Conservation (phyloP, 345 rosid genomes). For the Hibiscus tridactylites region DNA sequence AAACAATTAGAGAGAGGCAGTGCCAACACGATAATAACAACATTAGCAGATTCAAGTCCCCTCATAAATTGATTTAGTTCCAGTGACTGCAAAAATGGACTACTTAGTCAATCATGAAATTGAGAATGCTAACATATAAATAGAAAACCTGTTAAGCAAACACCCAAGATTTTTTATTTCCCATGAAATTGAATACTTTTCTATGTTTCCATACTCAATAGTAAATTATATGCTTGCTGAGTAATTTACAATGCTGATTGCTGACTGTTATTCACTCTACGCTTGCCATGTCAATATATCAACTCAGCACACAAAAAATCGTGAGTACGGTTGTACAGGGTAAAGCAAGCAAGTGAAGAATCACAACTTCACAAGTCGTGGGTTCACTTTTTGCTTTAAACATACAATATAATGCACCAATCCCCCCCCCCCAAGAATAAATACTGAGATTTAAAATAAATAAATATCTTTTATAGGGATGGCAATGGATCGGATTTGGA, state of each 20-base stretch:
- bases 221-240: background rate
- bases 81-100: background rate
- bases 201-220: background rate
- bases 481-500: too few species aligned
- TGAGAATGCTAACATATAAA: background rate
- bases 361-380: too few species aligned
- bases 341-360: background rate
- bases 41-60: background rate
- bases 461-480: slow-evolving; percentile 7
- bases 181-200: background rate
- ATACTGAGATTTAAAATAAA: background rate
- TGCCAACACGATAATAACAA: background rate
- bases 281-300: background rate
- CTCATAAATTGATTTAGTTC: background rate
- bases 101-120: background rate
- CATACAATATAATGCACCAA: too few species aligned
- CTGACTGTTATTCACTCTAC: background rate
- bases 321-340: background rate
- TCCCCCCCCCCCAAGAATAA: too few species aligned
- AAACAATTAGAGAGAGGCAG: background rate
- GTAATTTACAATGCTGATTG: background rate
- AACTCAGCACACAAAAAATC: background rate
- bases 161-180: background rate
- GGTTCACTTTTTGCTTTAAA: too few species aligned
- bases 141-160: background rate